Evolutionary conservation across 2,329 filamentous ascomycete genomes (phyloP), one percentile per base, ranked within the genome.

Genomic region (Atkinsonella hypoxylon): DNA sequence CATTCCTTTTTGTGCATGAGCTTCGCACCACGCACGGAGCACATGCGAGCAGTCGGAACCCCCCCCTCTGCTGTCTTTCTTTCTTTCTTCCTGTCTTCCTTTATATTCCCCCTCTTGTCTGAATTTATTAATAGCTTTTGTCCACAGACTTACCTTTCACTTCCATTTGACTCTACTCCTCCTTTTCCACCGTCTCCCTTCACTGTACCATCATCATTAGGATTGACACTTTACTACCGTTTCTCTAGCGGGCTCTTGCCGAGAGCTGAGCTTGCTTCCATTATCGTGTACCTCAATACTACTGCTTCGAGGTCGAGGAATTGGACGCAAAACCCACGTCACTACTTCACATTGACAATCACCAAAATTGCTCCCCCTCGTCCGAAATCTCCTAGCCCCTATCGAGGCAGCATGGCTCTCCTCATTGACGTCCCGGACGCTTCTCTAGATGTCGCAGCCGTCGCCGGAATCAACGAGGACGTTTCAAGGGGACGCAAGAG

Each of bases 401-500:
- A 8, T 15, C 22, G 18, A 18, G 38, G 13, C 50, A 56, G 32
- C 45, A 61, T 64, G 62, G 58, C 61, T 20, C 54, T 55, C 34
- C 48, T 57, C 51, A 51, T 54, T 48, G 54, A 59, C 38, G 51
- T 51, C 48, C 53, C 39, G 36, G 55, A 61, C 41, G 32, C 58
- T 48, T 56, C 58, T 51, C 54, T 55, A 39, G 60, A 66, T 45
- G 53, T 57, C 38, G 45, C 30, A 53, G 57, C 12, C 54, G 58
- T 10, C 54, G 59, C 43, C 42, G 50, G 17, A 36, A 15, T 55
- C 2, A n/a, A 47, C 42, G 49, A 59, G 45, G 65, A 67, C 45
- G 49, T 46, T 17, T 61, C 59, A 31, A 63, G 69, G 52, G 69
- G 69, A 31, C 68, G 69, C 53, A 71, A 65, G 56, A 63, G 68